A percentile compares a stretch with the other conserved stretches of the same genome.
These are phyloP conservation scores for Anthostomella pinea DNA, from an alignment of 2,329 filamentous ascomycete species.

Conservation along the genomic window DNA sequence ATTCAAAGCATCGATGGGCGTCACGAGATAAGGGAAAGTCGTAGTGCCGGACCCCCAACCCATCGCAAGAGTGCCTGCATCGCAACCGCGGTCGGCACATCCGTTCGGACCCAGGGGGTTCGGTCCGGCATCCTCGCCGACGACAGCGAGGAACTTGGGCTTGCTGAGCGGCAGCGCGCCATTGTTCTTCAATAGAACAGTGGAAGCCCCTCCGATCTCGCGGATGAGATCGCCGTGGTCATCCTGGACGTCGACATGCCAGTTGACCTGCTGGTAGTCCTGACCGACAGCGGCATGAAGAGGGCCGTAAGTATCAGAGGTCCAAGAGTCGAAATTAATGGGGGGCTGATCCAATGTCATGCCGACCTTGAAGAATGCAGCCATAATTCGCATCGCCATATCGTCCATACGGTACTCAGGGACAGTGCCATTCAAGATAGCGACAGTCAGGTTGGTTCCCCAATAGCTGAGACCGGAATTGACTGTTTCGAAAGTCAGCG, in stretches of 20 bases:
- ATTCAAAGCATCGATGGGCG: conserved; percentile 69
- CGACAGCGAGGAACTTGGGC: conserved; percentile 71
- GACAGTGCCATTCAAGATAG: conserved; percentile 84
- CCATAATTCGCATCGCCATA: conserved; percentile 83
- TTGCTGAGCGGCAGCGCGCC: conserved; percentile 73
- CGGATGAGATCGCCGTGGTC: conserved; percentile 73
- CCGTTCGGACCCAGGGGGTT: conserved; percentile 76
- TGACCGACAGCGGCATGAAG: conserved; percentile 61
- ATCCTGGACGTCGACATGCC: conserved; percentile 77
- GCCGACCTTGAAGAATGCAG: conserved; percentile 66
- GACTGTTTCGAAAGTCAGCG: too few species aligned
- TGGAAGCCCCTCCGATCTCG: conserved; percentile 73
- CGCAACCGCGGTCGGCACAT: conserved; percentile 65
- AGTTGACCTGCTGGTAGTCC: conserved; percentile 68
- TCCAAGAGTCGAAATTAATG: conserved; percentile 91
- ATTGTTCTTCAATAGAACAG: conserved; percentile 85
- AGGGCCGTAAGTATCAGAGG: conserved; percentile 69
- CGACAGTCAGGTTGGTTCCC: conserved; percentile 84
- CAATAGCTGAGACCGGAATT: conserved; percentile 71
- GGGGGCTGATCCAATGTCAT: conserved; percentile 45
- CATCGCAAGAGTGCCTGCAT: conserved; percentile 65
- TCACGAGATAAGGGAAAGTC: conserved; percentile 73
- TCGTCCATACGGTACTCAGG: conserved; percentile 87
- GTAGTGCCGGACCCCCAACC: conserved; percentile 76
- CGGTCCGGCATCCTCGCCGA: conserved; percentile 80